Base-by-base conservation (phyloP, 306 rosid genomes). In the Amphicarpaea edgeworthii region DNA sequence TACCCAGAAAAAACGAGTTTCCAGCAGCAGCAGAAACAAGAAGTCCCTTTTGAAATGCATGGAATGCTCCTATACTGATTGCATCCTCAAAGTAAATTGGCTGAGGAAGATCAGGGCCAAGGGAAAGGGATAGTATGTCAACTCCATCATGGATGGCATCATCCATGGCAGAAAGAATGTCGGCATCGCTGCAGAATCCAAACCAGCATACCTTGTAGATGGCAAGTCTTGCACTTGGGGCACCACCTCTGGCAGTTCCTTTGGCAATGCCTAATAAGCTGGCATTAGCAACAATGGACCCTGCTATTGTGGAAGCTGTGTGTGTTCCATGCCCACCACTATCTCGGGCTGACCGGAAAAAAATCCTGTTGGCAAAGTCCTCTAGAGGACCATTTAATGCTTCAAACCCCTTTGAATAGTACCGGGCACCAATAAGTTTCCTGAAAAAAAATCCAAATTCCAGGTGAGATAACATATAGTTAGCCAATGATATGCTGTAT, bases 201-300 rank as follows among this genome's bases (percentile, higher is more conserved):
- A 91, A 88, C 93, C 93, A 91, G 30, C 96, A 88, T 11, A 87
- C 90, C 85, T 91, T 87, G 86, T 85, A 88, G 86, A 91, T 88
- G 26, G 89, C 86, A 21, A 88, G 92, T 77, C 92, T 88, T 23
- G 90, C 90, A 49, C 84, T 61, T 45, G 83, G 87, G 3, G 87
- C 88, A 38, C 90, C 96, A 6, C 93, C 96, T 80, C 93, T 85
- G 28, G 90, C 89, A 34, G 87, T 84, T 78, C 96, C 93, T 59
- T 26, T 77, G 61, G 85, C 96, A 38, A 88, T 79, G 17, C 90
- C 90, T 12, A 85, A 79, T 38, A 85, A 77, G 76, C 93, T 91
- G 40, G 79, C 87, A 55, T 85, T 78, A 0, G 32, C 66, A 16
- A 87, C 88, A 65, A 46, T 17, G 2, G 90, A 84, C 76, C 92